Evolutionary conservation across 1,139 yeast genomes (phyloP).

Genomic region (Candida mesenterica): DNA sequence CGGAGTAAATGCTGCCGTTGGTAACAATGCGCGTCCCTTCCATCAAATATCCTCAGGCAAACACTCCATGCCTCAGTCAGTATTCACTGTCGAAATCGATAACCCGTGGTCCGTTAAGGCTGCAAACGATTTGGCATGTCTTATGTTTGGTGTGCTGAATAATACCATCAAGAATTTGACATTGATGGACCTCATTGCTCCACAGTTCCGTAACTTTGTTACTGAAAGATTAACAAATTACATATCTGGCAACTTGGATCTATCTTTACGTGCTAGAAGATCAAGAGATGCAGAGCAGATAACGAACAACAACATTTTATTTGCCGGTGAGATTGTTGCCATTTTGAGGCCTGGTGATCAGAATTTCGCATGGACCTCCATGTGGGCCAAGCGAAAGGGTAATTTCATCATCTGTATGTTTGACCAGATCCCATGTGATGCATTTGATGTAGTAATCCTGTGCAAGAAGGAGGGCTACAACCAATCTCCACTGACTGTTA

Average conservation of each 20-base stretch:
- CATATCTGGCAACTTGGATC: conserved; percentile 18
- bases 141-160: conserved; percentile 80
- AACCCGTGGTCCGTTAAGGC: conserved; percentile 81
- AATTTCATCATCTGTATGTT: conserved; percentile 77
- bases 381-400: conserved; percentile 83
- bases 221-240: conserved; percentile 48
- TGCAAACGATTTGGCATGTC: conserved; percentile 86
- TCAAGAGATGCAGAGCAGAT: conserved; percentile 11
- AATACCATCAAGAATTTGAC: conserved; percentile 61
- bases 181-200: conserved; percentile 73
- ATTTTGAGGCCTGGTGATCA: conserved; percentile 50
- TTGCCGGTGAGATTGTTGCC: conserved; percentile 59
- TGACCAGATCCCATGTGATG: conserved; percentile 84
- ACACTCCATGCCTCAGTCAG: conserved; percentile 72
- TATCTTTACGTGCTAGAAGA: conserved; percentile 13
- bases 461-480: conserved; percentile 22
- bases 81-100: conserved; percentile 74
- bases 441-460: conserved; percentile 58
- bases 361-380: conserved; percentile 69
- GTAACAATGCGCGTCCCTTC: conserved; percentile 43
- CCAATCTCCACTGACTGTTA: conserved; percentile 3
- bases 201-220: conserved; percentile 68
- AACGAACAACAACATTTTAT: conserved; percentile 39
- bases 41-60: conserved; percentile 65
- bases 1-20: conserved; percentile 5